phyloP scores from a whole-genome alignment of 768 basidiomycete genomes.

The Termitomyces titanicus region DNA sequence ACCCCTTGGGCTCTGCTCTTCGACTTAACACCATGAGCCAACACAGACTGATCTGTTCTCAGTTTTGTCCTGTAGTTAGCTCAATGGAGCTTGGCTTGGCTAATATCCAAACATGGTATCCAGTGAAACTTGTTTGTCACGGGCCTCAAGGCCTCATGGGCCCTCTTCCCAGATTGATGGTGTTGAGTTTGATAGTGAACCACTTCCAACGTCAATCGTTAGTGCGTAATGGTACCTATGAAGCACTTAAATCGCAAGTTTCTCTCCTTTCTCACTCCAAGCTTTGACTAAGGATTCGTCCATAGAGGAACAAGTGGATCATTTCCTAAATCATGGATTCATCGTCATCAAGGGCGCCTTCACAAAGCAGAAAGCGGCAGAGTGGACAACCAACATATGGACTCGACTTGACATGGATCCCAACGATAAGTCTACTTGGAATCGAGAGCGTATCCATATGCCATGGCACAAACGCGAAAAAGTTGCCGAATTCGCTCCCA shows the following conservation, averaged over 20 bases:
- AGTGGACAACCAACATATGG: constrained; percentile 51
- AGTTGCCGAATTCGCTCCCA: constrained; percentile 50
- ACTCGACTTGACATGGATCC: constrained; percentile 48
- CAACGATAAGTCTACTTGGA: constrained; percentile 53
- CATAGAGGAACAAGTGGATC: constrained; percentile 44
- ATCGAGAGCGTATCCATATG: constrained; percentile 50
- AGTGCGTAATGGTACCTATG: not conserved
- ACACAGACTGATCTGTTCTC: not conserved
- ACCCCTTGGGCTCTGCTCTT: not conserved
- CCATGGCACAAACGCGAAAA: constrained; percentile 44
- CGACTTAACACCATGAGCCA: not conserved
- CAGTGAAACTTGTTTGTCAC: not conserved
- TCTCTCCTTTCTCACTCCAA: not conserved
- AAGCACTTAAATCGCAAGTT: constrained; percentile 35
- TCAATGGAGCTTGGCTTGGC: not conserved
- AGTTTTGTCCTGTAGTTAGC: not conserved
- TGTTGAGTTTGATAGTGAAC: not conserved
- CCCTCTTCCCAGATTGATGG: not conserved
- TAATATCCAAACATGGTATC: too few species aligned
- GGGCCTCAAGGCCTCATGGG: not conserved
- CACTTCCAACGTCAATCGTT: not conserved
- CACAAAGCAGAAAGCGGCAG: constrained; percentile 43
- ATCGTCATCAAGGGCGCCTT: constrained; percentile 51
- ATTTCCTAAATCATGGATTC: constrained; percentile 56
- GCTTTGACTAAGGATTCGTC: not conserved